Conservation (phyloP, 257 asterid species). For the Knoxia roxburghii region DNA sequence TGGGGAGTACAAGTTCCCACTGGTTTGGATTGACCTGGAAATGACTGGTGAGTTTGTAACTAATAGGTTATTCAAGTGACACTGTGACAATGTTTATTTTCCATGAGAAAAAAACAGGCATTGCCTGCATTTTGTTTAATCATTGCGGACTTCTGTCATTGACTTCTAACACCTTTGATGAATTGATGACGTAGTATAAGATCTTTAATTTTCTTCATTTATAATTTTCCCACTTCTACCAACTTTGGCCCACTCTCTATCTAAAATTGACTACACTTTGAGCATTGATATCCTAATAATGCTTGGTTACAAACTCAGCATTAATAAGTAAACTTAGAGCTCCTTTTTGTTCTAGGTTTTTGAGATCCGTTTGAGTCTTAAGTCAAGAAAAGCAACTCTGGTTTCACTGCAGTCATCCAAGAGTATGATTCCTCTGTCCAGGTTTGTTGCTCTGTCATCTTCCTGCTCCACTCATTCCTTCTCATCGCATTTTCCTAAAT, state of each 20-base stretch:
- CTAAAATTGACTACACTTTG: neutral
- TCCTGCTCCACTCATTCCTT: conserved; percentile 22
- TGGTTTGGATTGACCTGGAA: conserved; percentile 96
- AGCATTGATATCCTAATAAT: conserved; percentile 7
- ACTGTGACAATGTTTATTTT: neutral
- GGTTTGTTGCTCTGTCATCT: conserved; percentile 28
- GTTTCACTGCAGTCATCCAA: conserved; percentile 21
- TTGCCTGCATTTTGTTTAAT: neutral
- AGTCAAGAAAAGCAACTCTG: conserved; percentile 26
- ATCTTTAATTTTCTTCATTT: neutral
- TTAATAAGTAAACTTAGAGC: conserved; percentile 23
- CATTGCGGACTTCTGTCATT: neutral
- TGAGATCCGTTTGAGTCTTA: conserved; percentile 30
- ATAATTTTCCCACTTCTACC: neutral
- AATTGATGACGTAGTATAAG: neutral
- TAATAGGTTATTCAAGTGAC: conserved; percentile 7
- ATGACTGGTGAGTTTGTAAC: conserved; percentile 63
- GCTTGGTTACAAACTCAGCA: conserved; percentile 15
- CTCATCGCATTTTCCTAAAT: conserved; percentile 19
- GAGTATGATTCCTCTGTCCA: conserved; percentile 23
- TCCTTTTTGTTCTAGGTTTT: conserved; percentile 32
- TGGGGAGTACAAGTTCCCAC: conserved; percentile 67
- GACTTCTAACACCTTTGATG: neutral
- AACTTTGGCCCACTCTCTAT: neutral
- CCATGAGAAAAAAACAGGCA: neutral